Evolutionary conservation across 768 basidiomycete species (phyloP), one percentile per base, ranked within the genome.

Genomic region (Amanita phalloides): DNA sequence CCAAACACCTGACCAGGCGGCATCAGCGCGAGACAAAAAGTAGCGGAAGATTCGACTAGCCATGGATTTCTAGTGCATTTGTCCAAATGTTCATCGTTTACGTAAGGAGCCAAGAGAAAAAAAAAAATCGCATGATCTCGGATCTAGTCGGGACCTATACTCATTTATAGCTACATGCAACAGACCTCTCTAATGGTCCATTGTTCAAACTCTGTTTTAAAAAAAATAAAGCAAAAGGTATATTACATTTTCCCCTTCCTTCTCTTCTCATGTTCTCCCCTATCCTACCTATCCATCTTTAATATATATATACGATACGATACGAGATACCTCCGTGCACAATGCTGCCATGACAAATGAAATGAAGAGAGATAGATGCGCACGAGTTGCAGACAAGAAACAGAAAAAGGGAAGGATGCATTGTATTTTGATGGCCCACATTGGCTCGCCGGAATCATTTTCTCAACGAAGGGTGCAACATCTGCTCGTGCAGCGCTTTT

Each of bases 401-500:
- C 14, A 17, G 17, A 17, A 17, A 17, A 17, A 17, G 17, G 17
- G 17, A 17, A 17, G 17, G 17, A 17, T 17, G 17, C 17, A 17
- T 17, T 17, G 17, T 17, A 17, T 17, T 17, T 17, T 17, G 17
- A 17, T 17, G 17, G 17, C 17, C 17, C 17, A 17, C 17, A 17
- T 17, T 2, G 21, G 10, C 13, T 4, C 14, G 10, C 3, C 23
- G 25, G 10, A 1, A 33, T 20, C 56, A 49, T 28, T 21, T 9
- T 35, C 36, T 53, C 62, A 82, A 55, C 21, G 64, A 64, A 21
- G 85, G 84, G 63, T 91, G 88, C 41, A 95, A 69, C 63, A 93
- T 72, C 67, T 89, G 87, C 69, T 98, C 90, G 63, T 96, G 89
- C 37, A 98, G 75, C 49, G 93, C 92, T 69, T 91, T 95, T 43